These are phyloP conservation scores for Kurtzmaniella quercitrusa DNA, from an alignment of 1,139 yeast genomes.

Conservation along the genomic window DNA sequence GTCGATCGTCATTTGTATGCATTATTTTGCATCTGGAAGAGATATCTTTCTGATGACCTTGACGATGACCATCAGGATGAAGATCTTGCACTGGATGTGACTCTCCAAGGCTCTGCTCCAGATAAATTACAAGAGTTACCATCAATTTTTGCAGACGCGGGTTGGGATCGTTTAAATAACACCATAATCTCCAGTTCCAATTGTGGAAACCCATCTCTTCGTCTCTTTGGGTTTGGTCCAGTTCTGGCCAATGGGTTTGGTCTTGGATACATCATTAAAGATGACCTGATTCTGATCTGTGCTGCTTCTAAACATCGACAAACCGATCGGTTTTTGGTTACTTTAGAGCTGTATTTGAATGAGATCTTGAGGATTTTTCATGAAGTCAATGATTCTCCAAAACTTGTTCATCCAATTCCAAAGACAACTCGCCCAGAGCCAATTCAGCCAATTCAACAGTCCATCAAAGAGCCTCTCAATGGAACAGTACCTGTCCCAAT, in stretches of 20 bases:
- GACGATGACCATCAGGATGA: constrained; percentile 4
- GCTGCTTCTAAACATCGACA: constrained; percentile 90
- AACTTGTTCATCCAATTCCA: constrained; percentile 1
- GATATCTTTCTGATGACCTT: constrained; percentile 44
- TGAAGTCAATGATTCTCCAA: constrained; percentile 26
- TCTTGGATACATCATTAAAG: constrained; percentile 84
- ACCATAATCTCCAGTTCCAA: constrained; percentile 42
- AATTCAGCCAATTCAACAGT: too few species aligned
- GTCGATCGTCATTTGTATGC: constrained; percentile 91
- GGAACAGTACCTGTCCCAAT: too few species aligned
- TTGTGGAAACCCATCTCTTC: constrained; percentile 80
- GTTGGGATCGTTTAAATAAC: constrained; percentile 55
- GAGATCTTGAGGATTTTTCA: constrained; percentile 58
- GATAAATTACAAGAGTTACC: constrained; percentile 24
- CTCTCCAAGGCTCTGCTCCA: constrained; percentile 1
- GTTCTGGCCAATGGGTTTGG: constrained; percentile 90
- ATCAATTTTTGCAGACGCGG: constrained; percentile 69
- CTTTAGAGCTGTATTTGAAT: constrained; percentile 62
- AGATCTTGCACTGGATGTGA: constrained; percentile 6
- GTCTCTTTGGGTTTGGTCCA: constrained; percentile 91
- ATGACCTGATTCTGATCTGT: constrained; percentile 78
- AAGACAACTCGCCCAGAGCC: not conserved
- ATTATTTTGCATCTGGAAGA: constrained; percentile 82
- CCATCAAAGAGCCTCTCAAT: too few species aligned
- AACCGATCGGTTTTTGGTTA: constrained; percentile 75